These are phyloP conservation scores for Leccinum holopus DNA, from an alignment of 1,284 basidiomycete genomes.

Conservation along the genomic window DNA sequence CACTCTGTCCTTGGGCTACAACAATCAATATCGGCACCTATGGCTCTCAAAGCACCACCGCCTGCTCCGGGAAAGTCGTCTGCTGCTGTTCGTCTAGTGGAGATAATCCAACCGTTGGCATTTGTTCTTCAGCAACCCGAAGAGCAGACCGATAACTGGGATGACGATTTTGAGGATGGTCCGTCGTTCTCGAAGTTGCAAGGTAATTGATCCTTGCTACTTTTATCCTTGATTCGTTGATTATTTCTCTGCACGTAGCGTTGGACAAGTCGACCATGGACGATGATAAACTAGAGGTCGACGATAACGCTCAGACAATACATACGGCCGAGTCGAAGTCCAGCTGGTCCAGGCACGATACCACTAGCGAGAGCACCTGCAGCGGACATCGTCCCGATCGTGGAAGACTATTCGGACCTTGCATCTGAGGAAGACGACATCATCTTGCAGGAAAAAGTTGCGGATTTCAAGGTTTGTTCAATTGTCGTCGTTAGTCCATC, in stretches of 20 bases:
- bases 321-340: too few relatives aligned
- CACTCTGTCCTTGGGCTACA: constrained; percentile 34
- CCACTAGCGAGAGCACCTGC: constrained; percentile 62
- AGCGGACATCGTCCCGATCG: constrained; percentile 59
- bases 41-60: constrained; percentile 29
- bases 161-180: constrained; percentile 95
- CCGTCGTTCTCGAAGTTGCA: constrained; percentile 85
- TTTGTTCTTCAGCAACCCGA: constrained; percentile 67
- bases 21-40: constrained; percentile 32
- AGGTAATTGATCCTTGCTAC: constrained; percentile 40
- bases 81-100: constrained; percentile 41
- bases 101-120: constrained; percentile 58
- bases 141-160: constrained; percentile 93
- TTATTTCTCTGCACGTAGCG: constrained; percentile 38
- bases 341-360: constrained; percentile 47
- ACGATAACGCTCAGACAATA: too few relatives aligned
- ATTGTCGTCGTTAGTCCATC: neutral
- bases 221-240: neutral
- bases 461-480: constrained; percentile 69
- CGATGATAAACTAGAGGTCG: constrained; percentile 41
- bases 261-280: constrained; percentile 60
- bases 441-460: constrained; percentile 71
- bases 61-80: constrained; percentile 24
- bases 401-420: constrained; percentile 91
- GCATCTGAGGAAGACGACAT: constrained; percentile 72